Base-by-base conservation (phyloP, 2,329 filamentous ascomycete species). In the Neofusicoccum sp. region DNA sequence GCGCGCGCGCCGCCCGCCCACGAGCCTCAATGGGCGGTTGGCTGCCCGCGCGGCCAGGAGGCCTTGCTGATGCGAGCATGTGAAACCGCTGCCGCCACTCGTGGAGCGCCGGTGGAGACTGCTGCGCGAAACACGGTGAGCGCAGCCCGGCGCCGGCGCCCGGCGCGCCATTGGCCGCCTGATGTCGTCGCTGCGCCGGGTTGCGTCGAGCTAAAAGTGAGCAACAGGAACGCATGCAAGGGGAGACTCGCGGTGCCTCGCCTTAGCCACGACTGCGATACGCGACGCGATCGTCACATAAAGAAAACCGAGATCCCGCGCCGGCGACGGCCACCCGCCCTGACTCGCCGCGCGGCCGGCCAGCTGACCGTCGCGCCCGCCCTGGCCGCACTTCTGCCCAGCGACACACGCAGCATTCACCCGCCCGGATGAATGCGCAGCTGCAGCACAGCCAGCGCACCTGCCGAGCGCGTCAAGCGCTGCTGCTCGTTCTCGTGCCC, bases 141-240 rank as follows among this genome's bases (percentile, higher is more conserved):
- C 26, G 14, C 20, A 31, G 33, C 28, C 14, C 31, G 16, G 24
- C 49, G 24, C 7, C 24, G 45, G 26, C 51, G 12, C 24, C 51
- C 36, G 20, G 12, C 11, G 49, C 49, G 26, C 38, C 51, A 56
- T 56, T 56, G 51, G 51, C 51, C 38, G 45, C 45, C 45, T 48
- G 45, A 48, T 30, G n/a, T n/a, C n/a, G n/a, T n/a, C n/a, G n/a
- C n/a, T n/a, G n/a, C n/a, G n/a, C n/a, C n/a, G n/a, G n/a, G 28
- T 16, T 33, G 45, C 24, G 45, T 30, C 24, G 20, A 14, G 36
- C 45, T 48, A n/a, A 48, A 48, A 48, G 45, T 48, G 45, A 48
- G 28, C 31, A 40, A 57, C 57, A 60, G 57, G 57, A 60, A 60
- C 57, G 41, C 41, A 60, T 60, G 57, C 57, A 60, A 60, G 57